These are phyloP conservation scores for Blastomyces parvus DNA, from an alignment of 2,329 filamentous ascomycete species.

Conservation along the genomic window DNA sequence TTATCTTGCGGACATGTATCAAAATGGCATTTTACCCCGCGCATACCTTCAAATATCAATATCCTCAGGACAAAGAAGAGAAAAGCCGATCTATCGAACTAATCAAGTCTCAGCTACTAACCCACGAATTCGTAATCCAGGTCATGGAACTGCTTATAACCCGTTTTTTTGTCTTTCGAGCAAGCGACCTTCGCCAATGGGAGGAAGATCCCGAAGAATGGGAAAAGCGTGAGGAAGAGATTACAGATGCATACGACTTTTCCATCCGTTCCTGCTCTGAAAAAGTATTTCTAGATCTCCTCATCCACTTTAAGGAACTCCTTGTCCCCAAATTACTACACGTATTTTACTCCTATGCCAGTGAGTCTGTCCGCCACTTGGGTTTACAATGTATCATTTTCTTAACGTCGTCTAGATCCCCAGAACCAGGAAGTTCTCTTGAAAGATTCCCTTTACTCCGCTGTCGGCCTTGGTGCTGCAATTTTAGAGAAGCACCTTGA, in stretches of 20 bases:
- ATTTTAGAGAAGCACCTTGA: constrained; percentile 66
- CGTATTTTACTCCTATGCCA: constrained; percentile 72
- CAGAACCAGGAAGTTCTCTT: constrained; percentile 62
- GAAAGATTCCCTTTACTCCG: constrained; percentile 92
- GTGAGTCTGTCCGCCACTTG: constrained; percentile 37
- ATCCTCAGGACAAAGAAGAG: constrained; percentile 64
- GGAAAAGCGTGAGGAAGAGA: constrained; percentile 80
- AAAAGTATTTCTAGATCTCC: constrained; percentile 82
- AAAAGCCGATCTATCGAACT: constrained; percentile 58
- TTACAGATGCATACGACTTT: constrained; percentile 81
- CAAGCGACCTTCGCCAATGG: constrained; percentile 81
- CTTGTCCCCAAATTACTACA: constrained; percentile 68
- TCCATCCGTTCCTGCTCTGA: constrained; percentile 87
- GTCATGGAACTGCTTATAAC: constrained; percentile 79
- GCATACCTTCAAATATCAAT: constrained; percentile 75
- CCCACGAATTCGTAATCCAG: constrained; percentile 64
- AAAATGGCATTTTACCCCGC: constrained; percentile 74
- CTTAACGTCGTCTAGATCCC: constrained; percentile 31
- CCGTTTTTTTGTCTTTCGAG: constrained; percentile 77
- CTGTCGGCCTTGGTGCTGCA: constrained; percentile 74
- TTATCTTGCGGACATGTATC: constrained; percentile 71
- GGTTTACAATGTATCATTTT: constrained; percentile 17
- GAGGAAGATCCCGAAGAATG: constrained; percentile 91
- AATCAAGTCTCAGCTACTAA: constrained; percentile 66
- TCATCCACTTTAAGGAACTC: constrained; percentile 77